These are phyloP conservation scores for Apiospora arundinis DNA, from an alignment of 2,329 filamentous ascomycete species.

Conservation along the genomic window DNA sequence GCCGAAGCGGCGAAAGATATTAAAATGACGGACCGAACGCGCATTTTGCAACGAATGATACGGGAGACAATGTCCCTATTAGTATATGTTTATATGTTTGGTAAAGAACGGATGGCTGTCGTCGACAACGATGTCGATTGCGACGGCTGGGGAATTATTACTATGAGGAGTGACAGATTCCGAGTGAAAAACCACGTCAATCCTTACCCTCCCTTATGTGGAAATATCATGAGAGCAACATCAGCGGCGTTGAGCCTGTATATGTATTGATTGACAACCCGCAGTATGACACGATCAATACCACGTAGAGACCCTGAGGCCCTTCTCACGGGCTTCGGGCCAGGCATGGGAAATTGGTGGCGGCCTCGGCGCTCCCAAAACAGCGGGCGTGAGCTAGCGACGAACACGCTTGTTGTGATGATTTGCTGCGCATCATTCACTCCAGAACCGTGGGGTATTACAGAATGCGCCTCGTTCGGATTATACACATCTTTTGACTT, in stretches of 20 bases:
- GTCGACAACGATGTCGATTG: neutral
- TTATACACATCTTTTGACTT: neutral
- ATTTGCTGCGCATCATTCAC: neutral
- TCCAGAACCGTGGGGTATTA: neutral
- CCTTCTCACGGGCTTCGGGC: neutral
- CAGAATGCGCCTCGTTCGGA: neutral
- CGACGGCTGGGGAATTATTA: neutral
- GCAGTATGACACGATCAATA: neutral
- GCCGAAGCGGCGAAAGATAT: slow-evolving; percentile 23
- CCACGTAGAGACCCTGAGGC: neutral
- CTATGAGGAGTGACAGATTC: neutral
- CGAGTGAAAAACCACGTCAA: neutral
- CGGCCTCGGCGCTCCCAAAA: slow-evolving; percentile 5
- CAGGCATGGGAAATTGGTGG: neutral
- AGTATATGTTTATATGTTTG: neutral
- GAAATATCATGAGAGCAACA: neutral
- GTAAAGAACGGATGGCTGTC: slow-evolving; percentile 1
- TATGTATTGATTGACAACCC: neutral
- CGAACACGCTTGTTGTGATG: neutral
- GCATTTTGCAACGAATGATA: slow-evolving; percentile 24
- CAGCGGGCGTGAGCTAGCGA: neutral
- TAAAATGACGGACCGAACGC: slow-evolving; percentile 24
- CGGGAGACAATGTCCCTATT: slow-evolving; percentile 18
- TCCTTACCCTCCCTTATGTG: neutral
- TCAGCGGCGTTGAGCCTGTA: neutral